Base-by-base conservation (phyloP, 176 grass and related monocot species). In the Triticum monococcum region DNA sequence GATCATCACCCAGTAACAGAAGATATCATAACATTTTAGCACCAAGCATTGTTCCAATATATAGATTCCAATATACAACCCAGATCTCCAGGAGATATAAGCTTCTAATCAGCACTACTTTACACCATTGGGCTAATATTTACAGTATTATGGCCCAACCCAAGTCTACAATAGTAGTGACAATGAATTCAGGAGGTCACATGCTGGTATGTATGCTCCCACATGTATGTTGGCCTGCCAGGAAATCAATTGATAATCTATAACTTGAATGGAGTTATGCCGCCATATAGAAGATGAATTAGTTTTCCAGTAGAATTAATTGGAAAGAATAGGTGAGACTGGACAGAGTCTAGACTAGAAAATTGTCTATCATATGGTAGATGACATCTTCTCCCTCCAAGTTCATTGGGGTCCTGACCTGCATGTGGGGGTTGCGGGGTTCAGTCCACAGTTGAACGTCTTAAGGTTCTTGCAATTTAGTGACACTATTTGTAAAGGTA, bases 361-460 rank as follows among this genome's bases (percentile, higher is more conserved):
- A 98, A 75, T 91, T 98, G 56, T 99, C 97, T 77, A 96, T 92
- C 90, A 94, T 94, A 94, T 99, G 97, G 79, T 88, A 90, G 63
- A 99, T 91, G 60, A 99, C 94, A 37, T 99, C 97, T 73, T 84
- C 92, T 72, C 97, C 97, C 4, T 91, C 97, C 2, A 90, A 89
- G 75, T 99, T 90, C 83, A 85, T 70, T 67, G 83, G 84, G 71
- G 74, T 93, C 85, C 87, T 99, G 65, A 99, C 97, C 97, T 99
- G 90, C 64, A 77, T 37, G 14, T 7, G 26, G 46, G 46, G 41
- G 13, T 26, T 50, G 72, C 71, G 79, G 54, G 4, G 4, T n/a
- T n/a, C 83, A 59, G 24, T 8, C 24, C 11, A 81, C 4, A 13
- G 16, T 56, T 11, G 0, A 81, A 48, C 20, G 10, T 16, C 5